Evolutionary conservation across 2,329 filamentous ascomycete species (phyloP).

Genomic region (Cytospora paraplurivora): DNA sequence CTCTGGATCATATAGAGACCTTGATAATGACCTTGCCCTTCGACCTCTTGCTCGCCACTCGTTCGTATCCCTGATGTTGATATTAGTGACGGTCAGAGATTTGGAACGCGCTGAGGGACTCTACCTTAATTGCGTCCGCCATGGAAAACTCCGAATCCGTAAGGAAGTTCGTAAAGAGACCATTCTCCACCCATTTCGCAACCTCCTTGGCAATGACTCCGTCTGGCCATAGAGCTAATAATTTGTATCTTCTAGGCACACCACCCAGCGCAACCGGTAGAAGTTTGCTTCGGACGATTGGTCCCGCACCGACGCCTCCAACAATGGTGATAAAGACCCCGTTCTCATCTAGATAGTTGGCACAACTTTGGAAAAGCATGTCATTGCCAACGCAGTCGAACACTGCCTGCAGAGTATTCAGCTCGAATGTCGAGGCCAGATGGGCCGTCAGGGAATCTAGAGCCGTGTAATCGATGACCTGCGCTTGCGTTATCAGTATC

Average conservation of each 20-base stretch:
- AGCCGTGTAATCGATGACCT: conserved; percentile 47
- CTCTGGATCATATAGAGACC: conserved; percentile 23
- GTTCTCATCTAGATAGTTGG: conserved; percentile 42
- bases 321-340: conserved; percentile 42
- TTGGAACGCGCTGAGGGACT: conserved; percentile 11
- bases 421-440: conserved; percentile 34
- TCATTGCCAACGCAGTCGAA: conserved; percentile 54
- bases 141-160: conserved; percentile 39
- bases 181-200: conserved; percentile 34
- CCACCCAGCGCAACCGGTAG: conserved; percentile 38
- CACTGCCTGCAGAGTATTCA: conserved; percentile 44
- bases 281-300: conserved; percentile 38
- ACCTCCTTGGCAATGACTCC: conserved; percentile 35
- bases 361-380: conserved; percentile 45
- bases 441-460: conserved; percentile 41
- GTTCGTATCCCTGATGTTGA: conserved; percentile 36
- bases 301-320: conserved; percentile 37
- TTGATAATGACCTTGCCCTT: conserved; percentile 40
- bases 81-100: not conserved
- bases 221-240: conserved; percentile 36
- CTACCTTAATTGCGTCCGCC: conserved; percentile 36
- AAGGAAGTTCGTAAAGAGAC: conserved; percentile 34
- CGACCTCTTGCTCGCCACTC: conserved; percentile 36
- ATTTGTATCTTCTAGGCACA: conserved; percentile 36
- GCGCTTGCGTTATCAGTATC: conserved; percentile 4